phyloP scores from a whole-genome alignment of 495 filamentous ascomycete species.

The Rhypophila decipiens region DNA sequence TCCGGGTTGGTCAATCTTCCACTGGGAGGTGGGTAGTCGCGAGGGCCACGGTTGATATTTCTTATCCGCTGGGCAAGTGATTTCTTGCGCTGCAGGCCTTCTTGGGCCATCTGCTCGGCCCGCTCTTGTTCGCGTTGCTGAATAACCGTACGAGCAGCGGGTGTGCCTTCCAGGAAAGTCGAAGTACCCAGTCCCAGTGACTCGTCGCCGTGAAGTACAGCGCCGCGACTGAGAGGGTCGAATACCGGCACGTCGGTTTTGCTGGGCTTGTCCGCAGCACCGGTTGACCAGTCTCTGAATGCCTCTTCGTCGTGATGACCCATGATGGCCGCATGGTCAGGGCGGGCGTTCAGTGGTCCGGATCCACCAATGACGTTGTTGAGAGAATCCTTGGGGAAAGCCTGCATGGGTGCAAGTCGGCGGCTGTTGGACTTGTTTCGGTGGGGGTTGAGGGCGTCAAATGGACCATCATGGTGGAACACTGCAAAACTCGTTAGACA shows the following conservation, averaged over 20 bases:
- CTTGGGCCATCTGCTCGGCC: slow-evolving; percentile 38
- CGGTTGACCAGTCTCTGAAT: slow-evolving; percentile 63
- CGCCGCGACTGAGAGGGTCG: slow-evolving; percentile 47
- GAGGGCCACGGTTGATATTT: slow-evolving; percentile 53
- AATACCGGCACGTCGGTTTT: slow-evolving; percentile 42
- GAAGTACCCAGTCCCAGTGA: slow-evolving; percentile 83
- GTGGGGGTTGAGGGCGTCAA: slow-evolving; percentile 94
- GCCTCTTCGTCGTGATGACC: slow-evolving; percentile 74
- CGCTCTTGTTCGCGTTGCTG: slow-evolving; percentile 68
- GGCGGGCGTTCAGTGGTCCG: slow-evolving; percentile 73
- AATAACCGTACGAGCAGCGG: slow-evolving; percentile 77
- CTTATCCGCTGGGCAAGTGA: slow-evolving; percentile 82
- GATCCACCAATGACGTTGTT: slow-evolving; percentile 90
- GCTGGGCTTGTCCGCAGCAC: slow-evolving; percentile 20
- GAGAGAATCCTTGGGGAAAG: slow-evolving; percentile 82
- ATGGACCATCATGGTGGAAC: slow-evolving; percentile 98
- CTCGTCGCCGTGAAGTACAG: slow-evolving; percentile 76
- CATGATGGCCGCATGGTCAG: slow-evolving; percentile 78
- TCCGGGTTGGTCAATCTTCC: slow-evolving; percentile 50
- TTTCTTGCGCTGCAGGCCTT: slow-evolving; percentile 82
- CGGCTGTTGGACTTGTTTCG: slow-evolving; percentile 81
- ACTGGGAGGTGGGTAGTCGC: slow-evolving; percentile 45
- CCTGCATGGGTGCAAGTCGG: slow-evolving; percentile 91
- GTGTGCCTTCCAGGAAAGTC: slow-evolving; percentile 92
- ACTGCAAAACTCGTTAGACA: slow-evolving; percentile 45